These are phyloP conservation scores for Vitis labrusca DNA, from an alignment of 164 flowering plant species.

Conservation along the genomic window DNA sequence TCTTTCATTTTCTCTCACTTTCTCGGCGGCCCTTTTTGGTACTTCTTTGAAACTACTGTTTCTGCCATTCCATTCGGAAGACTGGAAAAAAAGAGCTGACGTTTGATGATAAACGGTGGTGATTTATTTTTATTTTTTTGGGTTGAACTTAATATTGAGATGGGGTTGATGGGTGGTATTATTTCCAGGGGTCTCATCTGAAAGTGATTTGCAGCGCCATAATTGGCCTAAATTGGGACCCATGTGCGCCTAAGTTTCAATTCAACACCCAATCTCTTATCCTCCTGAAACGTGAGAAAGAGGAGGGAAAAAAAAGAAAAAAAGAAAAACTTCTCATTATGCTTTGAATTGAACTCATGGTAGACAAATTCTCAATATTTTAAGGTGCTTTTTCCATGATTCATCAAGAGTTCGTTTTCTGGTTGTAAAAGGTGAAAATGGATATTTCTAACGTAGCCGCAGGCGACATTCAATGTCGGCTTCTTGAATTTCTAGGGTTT, in stretches of 20 bases:
- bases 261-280: background rate
- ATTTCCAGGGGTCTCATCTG: background rate
- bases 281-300: no score
- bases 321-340: background rate
- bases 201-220: constrained; percentile 1
- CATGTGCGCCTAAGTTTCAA: constrained; percentile 15
- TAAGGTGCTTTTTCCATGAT: background rate
- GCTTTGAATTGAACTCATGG: constrained; percentile 7
- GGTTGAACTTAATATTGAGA: no score
- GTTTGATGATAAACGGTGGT: no score
- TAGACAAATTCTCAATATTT: background rate
- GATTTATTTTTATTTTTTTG: no score
- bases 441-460: constrained; percentile 4
- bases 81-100: no score
- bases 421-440: constrained; percentile 4
- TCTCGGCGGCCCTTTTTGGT: no score
- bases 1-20: no score
- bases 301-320: background rate
- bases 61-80: no score
- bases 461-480: constrained; percentile 11
- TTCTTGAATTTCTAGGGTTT: constrained; percentile 13
- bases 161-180: no score
- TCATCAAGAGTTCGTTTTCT: background rate
- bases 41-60: no score
- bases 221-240: constrained; percentile 20